Evolutionary conservation across 306 rosid species (phyloP), one percentile per base, ranked within the genome.

Genomic region (Parietaria judaica): DNA sequence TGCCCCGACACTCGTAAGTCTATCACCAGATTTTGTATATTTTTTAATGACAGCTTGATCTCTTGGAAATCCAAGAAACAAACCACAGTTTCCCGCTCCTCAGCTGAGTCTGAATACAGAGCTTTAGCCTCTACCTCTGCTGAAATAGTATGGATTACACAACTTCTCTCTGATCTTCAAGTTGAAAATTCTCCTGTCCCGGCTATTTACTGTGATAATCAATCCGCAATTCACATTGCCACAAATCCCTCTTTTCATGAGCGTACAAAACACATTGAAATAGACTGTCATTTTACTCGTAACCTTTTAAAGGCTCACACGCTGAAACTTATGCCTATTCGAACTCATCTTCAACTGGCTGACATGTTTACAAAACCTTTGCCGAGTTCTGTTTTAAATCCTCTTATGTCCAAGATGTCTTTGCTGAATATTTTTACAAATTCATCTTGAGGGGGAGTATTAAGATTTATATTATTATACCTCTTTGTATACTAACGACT

Each of bases 391-490:
- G 1, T 11, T 0, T 12, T 56, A 11, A 1, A 7, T 56, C 3
- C n/a, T 23, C 34, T 23, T 3, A 8, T 56, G 6, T 23, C n/a
- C 14, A 35, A 23, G 41, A 56, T 56, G 41, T 3, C 60, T 35
- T 3, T 35, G 1, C 9, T 6, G 2, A 46, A 46, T 46, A 46
- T 46, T 46, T 46, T 7, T 46, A 7, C 50, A 13, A 13, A 23
- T 23, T 23, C 60, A 56, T 23, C 14, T 31, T 56, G 60, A 56
- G 60, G 39, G 60, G 60, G 60, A 7, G 39, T 13, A 11, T 56
- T 56, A 13, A 34, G 31, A 23, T 23, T 23, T 23, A 23, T 23
- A 23, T 23, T 23, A 23, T 23, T 2, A 23, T 23, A 23, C 31
- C n/a, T n/a, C n/a, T n/a, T 23, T 23, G 31, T n/a, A n/a, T n/a